These are phyloP conservation scores for Obelidium mucronatum DNA, from an alignment of 192 early-diverging fungal genomes.

Conservation along the genomic window DNA sequence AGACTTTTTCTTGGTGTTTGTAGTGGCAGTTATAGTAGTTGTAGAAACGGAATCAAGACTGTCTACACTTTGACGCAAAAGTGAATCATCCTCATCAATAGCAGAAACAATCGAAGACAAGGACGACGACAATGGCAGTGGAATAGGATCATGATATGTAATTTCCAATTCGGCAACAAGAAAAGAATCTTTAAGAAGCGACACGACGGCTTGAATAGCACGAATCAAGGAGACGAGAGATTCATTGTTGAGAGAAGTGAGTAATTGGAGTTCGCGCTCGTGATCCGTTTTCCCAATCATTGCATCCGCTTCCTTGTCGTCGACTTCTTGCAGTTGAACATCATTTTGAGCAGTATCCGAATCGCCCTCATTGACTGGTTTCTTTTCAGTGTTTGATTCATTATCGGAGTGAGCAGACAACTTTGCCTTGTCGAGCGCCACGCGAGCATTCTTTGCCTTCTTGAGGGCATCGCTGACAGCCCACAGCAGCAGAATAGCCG, in stretches of 20 bases:
- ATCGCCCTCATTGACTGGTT: neutral
- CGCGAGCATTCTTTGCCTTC: conserved; percentile 19
- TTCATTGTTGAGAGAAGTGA: conserved; percentile 14
- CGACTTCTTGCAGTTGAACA: neutral
- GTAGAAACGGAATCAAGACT: neutral
- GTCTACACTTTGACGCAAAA: too few species aligned
- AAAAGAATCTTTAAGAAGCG: neutral
- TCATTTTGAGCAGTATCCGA: neutral
- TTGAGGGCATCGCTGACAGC: conserved; percentile 26
- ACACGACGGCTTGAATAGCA: conserved; percentile 9
- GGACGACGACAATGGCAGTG: too few species aligned
- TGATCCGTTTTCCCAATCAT: conserved; percentile 17
- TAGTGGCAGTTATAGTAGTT: neutral
- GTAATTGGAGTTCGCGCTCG: conserved; percentile 25
- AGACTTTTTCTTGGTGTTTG: neutral
- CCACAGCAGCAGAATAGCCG: conserved; percentile 16
- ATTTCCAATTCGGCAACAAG: neutral
- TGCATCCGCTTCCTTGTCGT: neutral
- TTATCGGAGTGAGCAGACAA: neutral
- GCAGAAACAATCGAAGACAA: neutral
- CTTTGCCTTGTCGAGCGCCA: neutral
- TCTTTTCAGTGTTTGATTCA: neutral
- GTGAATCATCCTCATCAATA: too few species aligned
- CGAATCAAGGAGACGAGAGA: conserved; percentile 11
- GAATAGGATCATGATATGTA: neutral